Conservation (phyloP, 2,329 filamentous ascomycete species). For the Calonectria pseudoturangicola region DNA sequence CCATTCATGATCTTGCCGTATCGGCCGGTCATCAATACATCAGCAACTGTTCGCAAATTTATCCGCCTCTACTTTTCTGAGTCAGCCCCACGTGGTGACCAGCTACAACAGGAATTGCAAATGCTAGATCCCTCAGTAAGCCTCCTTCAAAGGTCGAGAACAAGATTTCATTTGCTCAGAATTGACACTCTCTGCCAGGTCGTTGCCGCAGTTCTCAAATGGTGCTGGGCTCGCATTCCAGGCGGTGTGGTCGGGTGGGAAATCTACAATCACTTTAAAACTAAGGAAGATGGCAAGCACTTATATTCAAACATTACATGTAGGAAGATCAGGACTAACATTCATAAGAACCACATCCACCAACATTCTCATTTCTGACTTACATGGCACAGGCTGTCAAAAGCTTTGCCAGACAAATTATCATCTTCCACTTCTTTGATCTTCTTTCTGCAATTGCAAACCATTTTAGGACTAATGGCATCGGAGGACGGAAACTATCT, state of each 20-base stretch:
- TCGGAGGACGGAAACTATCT: not conserved
- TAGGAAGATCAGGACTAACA: not conserved
- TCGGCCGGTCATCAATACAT: not conserved
- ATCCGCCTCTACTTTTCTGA: not conserved
- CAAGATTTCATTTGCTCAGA: not conserved
- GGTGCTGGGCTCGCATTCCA: slow-evolving; percentile 17
- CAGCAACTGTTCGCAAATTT: not conserved
- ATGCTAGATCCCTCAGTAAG: not conserved
- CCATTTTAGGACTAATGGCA: not conserved
- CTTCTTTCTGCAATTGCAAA: not conserved
- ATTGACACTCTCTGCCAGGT: not conserved
- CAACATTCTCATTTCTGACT: not conserved
- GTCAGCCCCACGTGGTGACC: not conserved
- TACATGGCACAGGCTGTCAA: not conserved
- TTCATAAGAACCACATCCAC: not conserved
- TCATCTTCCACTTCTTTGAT: slow-evolving; percentile 4
- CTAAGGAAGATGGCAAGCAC: not conserved
- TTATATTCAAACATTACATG: not conserved
- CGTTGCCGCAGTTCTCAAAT: not conserved
- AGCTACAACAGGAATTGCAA: not conserved
- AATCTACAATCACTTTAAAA: not conserved
- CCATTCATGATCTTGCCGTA: not conserved
- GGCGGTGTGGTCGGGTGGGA: slow-evolving; percentile 4
- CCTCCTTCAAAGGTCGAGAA: not conserved
- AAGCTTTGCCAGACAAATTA: not conserved